phyloP scores from a whole-genome alignment of 208 protist genomes.

The Acanthamoeba royreba region DNA sequence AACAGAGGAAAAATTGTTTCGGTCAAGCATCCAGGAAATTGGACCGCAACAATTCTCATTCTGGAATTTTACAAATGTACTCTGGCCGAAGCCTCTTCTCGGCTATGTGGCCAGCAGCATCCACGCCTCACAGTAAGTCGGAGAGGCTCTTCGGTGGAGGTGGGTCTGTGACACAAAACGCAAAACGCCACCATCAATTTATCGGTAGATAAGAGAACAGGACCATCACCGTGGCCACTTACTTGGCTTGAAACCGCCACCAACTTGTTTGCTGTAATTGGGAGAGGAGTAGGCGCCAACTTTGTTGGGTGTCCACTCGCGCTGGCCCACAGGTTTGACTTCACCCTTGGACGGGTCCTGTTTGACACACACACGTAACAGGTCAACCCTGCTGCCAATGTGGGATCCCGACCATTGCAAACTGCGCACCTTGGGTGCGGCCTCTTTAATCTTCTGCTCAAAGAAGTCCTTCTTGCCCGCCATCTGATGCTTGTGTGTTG shows the following conservation, averaged over 20 bases:
- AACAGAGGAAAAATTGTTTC: no score
- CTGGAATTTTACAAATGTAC: no score
- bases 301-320: slow-evolving; percentile 6
- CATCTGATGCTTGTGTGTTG: not conserved
- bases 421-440: not conserved
- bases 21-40: no score
- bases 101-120: no score
- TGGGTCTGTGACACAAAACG: not conserved
- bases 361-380: not conserved
- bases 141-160: not conserved
- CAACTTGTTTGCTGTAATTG: not conserved
- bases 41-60: no score
- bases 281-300: not conserved
- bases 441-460: slow-evolving; percentile 21
- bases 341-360: not conserved
- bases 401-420: not conserved
- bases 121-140: not conserved
- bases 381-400: not conserved
- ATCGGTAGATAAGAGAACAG: not conserved
- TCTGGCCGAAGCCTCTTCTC: no score
- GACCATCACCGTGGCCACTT: not conserved
- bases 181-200: not conserved
- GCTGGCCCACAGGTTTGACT: slow-evolving; percentile 16
- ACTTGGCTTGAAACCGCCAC: not conserved
- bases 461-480: not conserved